Conservation (phyloP, 108 stramenopile species). For the Cyclotella choctawhatcheeana region DNA sequence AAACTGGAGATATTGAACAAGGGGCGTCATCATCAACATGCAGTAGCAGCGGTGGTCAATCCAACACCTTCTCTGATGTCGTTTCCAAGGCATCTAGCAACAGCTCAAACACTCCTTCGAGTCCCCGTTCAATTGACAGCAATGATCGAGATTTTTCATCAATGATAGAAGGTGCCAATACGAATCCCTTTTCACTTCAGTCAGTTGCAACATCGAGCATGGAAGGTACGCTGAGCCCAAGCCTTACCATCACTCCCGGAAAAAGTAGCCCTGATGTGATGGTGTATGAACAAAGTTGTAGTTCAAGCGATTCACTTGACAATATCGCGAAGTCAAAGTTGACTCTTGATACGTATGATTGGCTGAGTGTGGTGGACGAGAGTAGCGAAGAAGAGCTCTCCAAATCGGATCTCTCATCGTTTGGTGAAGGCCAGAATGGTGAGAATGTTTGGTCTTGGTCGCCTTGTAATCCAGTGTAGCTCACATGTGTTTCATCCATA, state of each 20-base stretch:
- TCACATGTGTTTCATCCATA: too few species aligned
- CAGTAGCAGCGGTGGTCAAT: conserved; percentile 5
- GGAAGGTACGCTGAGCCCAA: neutral
- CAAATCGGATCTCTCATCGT: conserved; percentile 9
- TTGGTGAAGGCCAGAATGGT: conserved; percentile 3
- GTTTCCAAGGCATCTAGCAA: neutral
- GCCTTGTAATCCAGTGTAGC: too few species aligned
- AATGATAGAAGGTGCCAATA: conserved; percentile 2
- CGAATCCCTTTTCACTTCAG: conserved; percentile 10
- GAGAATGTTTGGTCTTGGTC: too few species aligned
- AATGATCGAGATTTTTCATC: conserved; percentile 6
- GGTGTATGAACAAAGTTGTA: neutral
- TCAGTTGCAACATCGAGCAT: neutral
- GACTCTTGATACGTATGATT: conserved; percentile 19
- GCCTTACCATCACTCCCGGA: neutral
- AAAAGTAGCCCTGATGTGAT: neutral
- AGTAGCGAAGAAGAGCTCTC: conserved; percentile 17
- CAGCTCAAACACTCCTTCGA: neutral
- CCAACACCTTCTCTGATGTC: neutral
- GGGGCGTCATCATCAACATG: neutral
- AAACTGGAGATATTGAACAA: neutral
- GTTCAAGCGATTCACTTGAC: conserved; percentile 6
- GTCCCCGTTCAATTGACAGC: conserved; percentile 6
- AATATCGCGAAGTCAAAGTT: neutral
- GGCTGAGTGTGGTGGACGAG: conserved; percentile 11